phyloP scores from a whole-genome alignment of 2,329 filamentous ascomycete species.

The Paecilomyces formosus region DNA sequence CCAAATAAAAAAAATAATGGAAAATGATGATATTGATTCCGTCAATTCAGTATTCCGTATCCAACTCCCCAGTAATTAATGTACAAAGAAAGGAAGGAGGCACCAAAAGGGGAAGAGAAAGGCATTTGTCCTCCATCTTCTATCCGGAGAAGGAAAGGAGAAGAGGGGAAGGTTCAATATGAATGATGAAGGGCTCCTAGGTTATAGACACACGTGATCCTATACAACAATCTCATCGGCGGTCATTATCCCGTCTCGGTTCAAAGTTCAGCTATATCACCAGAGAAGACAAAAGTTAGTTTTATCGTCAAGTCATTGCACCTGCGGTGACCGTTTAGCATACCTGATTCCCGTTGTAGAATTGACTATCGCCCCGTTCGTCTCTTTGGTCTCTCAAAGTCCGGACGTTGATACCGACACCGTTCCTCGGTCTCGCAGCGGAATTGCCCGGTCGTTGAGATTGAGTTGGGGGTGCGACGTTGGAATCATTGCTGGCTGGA shows the following conservation, averaged over 20 bases:
- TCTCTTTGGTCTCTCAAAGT: slow-evolving; percentile 50
- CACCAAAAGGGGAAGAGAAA: not conserved
- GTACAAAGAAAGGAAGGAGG: not conserved
- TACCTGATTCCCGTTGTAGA: slow-evolving; percentile 91
- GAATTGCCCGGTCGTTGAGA: slow-evolving; percentile 3
- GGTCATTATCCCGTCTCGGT: slow-evolving; percentile 50
- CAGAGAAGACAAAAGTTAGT: slow-evolving; percentile 2
- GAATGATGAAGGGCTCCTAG: not conserved
- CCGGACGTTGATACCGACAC: slow-evolving; percentile 34
- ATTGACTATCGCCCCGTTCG: slow-evolving; percentile 55
- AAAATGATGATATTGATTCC: not conserved
- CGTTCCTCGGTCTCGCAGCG: slow-evolving; percentile 9
- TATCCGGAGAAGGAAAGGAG: slow-evolving; percentile 1
- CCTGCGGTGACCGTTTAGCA: slow-evolving; percentile 23
- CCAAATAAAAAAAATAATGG: not conserved
- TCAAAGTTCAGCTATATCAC: slow-evolving; percentile 57
- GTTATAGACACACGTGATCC: too few relatives aligned
- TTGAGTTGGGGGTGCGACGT: slow-evolving; percentile 2
- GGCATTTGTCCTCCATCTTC: too few relatives aligned
- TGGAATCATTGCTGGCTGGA: slow-evolving; percentile 6
- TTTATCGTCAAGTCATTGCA: slow-evolving; percentile 8
- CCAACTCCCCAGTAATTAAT: not conserved
- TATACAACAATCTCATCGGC: slow-evolving; percentile 37
- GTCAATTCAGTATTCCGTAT: not conserved
- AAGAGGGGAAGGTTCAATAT: too few relatives aligned